Percentiles rank a stretch among this genome's conserved stretches.
Evolutionary conservation across 495 filamentous ascomycete genomes (phyloP).

Genomic region (Aspergillus saccharolyticus): DNA sequence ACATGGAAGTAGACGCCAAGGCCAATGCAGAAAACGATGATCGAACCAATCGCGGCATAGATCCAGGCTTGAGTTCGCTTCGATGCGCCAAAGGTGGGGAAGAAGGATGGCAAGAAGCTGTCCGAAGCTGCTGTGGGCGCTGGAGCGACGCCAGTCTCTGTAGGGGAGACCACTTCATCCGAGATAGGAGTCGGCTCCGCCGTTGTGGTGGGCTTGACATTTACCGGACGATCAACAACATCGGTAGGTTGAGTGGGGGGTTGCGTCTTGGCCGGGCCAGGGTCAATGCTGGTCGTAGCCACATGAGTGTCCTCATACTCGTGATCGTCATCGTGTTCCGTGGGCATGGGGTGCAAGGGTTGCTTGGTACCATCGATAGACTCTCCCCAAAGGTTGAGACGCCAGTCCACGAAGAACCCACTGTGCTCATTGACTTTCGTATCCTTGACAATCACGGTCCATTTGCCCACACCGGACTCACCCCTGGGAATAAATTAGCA

Average conservation of each 20-base stretch:
- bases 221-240: conserved; percentile 72
- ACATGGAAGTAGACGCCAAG: conserved; percentile 76
- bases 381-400: conserved; percentile 91
- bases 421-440: conserved; percentile 66
- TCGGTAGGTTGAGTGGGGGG: conserved; percentile 54
- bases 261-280: conserved; percentile 41
- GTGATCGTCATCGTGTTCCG: conserved; percentile 80
- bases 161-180: conserved; percentile 26
- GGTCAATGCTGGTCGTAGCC: conserved; percentile 48
- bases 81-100: conserved; percentile 92
- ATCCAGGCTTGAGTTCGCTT: conserved; percentile 93
- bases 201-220: conserved; percentile 48
- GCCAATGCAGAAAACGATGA: conserved; percentile 75
- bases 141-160: conserved; percentile 33
- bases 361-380: conserved; percentile 67
- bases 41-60: conserved; percentile 77
- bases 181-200: conserved; percentile 22
- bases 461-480: conserved; percentile 78
- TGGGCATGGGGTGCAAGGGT: conserved; percentile 72
- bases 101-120: conserved; percentile 78
- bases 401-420: conserved; percentile 87
- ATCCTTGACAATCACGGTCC: conserved; percentile 90
- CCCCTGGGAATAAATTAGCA: conserved; percentile 54
- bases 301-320: conserved; percentile 50
- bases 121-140: conserved; percentile 40